Base-by-base conservation (phyloP, 768 basidiomycete genomes). In the Sporobolomyces phaffii region DNA sequence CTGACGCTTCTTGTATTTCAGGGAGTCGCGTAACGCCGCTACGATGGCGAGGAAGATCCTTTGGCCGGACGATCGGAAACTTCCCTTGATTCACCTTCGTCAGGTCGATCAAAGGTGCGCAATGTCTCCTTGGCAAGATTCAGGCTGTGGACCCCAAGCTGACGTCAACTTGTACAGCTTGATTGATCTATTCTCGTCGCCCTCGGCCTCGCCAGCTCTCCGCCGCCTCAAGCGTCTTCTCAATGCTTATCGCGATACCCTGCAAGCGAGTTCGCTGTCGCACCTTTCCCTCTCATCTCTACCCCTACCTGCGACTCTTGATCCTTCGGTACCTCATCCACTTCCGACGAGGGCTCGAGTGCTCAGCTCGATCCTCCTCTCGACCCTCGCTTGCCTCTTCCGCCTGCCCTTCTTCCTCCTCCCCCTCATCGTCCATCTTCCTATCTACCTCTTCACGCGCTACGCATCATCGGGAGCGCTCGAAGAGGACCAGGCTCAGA, bases 401-500 rank as follows among this genome's bases (percentile, higher is more conserved):
- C 86, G 85, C 18, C 83, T 96, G 9, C 94, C 93, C 2, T 90
- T 94, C 80, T 96, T 96, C 80, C 75, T 90, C 62, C 77, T 96
- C 52, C 94, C 94, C 1, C 81, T 96, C 33, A 75, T 94, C 61
- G 73, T 79, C 40, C 79, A 82, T 69, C 52, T 80, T 20, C 81
- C 81, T 0, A 85, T 88, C 50, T 98, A 98, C 78, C 78, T 86
- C 65, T 85, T 94, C 81, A 87, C 49, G 88, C 87, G 24, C 79
- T 83, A 50, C 79, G 94, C 41, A 85, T 83, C 40, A 83, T 88
- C 74, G 18, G 50, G 50, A 28, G 85, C 91, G 67, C 92, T 97
- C 76, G 87, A 97, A 77, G 94, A 97, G 77, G 88, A 90, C 15
- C 87, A 90, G 77, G 96, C 94, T 48, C 93, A 98, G 81, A 98